Base-by-base conservation (phyloP, 2,329 filamentous ascomycete genomes). In the Sclerotinia nivalis region DNA sequence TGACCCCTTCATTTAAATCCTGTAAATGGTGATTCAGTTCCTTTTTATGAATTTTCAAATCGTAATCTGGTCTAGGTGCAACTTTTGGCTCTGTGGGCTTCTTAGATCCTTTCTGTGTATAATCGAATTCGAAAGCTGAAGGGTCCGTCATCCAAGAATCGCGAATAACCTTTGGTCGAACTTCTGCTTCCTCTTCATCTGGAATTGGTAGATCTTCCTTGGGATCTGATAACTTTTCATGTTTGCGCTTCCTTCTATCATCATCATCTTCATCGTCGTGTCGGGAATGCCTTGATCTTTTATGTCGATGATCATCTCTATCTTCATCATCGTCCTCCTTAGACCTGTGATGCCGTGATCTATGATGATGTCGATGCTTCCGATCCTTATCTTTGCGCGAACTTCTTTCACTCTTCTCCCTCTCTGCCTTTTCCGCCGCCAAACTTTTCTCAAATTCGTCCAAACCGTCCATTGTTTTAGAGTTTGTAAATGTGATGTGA, bases 71-170 rank as follows among this genome's bases (percentile, higher is more conserved):
- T 56, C 76, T 76, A 43, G 72, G 70, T 25, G 74, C 71, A n/a
- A 73, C 67, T 52, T 70, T 64, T 47, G 64, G 43, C 43, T 82
- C 82, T 74, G 89, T 88, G 9, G 82, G 79, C 71, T 88, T 88
- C 72, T 86, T 85, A 1, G 81, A 80, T 5, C 82, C 83, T 71
- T 87, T 84, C 77, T 92, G 87, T 65, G 93, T 85, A 78, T 97
- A 97, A 77, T 98, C 94, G 70, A 98, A 84, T 67, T 94, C 90
- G 49, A 97, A 81, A 0, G 90, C 88, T 0, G 92, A 92, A 0
- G 95, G 93, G 0, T 91, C 91, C 71, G 93, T 90, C 96, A 99
- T 99, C 94, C 96, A 99, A 0, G 91, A 88, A 79, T 98, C 96
- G 73, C 96, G 88, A 74, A 89, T 86, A 45, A 71, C 66, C 56